A percentile compares a stretch with the other conserved stretches of the same genome.
These are phyloP conservation scores for Pseudogymnoascus sp. DNA, from an alignment of 2,329 filamentous ascomycete species.

Conservation along the genomic window DNA sequence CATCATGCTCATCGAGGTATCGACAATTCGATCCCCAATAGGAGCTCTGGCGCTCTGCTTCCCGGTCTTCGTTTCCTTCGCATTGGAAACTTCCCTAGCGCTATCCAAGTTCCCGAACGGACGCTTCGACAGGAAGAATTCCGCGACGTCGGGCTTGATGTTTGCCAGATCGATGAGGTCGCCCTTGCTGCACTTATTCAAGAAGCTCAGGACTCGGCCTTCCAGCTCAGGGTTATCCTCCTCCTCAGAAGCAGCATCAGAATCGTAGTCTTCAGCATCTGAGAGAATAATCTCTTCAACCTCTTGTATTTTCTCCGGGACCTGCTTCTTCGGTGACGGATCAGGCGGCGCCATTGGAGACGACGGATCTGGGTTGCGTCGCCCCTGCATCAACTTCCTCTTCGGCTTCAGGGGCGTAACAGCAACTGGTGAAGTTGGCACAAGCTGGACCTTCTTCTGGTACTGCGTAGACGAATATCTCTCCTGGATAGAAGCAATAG, in stretches of 20 bases:
- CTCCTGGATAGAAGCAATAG: slow-evolving; percentile 48
- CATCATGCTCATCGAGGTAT: slow-evolving; percentile 65
- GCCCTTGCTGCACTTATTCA: slow-evolving; percentile 69
- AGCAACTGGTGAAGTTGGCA: slow-evolving; percentile 9
- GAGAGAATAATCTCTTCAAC: slow-evolving; percentile 4
- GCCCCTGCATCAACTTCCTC: slow-evolving; percentile 27
- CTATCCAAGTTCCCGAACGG: slow-evolving; percentile 63
- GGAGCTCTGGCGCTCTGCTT: slow-evolving; percentile 41
- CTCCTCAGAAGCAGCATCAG: slow-evolving; percentile 21
- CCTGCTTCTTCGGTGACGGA: slow-evolving; percentile 20
- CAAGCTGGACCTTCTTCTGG: slow-evolving; percentile 17
- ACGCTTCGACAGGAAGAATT: slow-evolving; percentile 61
- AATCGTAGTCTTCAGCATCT: slow-evolving; percentile 27
- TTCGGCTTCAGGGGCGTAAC: slow-evolving; percentile 25
- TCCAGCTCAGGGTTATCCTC: slow-evolving; percentile 40
- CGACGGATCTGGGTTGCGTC: slow-evolving; percentile 21
- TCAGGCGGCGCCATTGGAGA: slow-evolving; percentile 17
- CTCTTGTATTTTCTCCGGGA: slow-evolving; percentile 13
- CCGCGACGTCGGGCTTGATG: slow-evolving; percentile 60
- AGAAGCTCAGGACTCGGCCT: slow-evolving; percentile 61
- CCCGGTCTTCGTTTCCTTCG: slow-evolving; percentile 38
- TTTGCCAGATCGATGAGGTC: slow-evolving; percentile 78
- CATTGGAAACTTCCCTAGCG: slow-evolving; percentile 55
- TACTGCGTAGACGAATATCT: slow-evolving; percentile 46
- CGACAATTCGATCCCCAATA: slow-evolving; percentile 59